phyloP scores from a whole-genome alignment of 164 flowering plant species.

The Santalum album region DNA sequence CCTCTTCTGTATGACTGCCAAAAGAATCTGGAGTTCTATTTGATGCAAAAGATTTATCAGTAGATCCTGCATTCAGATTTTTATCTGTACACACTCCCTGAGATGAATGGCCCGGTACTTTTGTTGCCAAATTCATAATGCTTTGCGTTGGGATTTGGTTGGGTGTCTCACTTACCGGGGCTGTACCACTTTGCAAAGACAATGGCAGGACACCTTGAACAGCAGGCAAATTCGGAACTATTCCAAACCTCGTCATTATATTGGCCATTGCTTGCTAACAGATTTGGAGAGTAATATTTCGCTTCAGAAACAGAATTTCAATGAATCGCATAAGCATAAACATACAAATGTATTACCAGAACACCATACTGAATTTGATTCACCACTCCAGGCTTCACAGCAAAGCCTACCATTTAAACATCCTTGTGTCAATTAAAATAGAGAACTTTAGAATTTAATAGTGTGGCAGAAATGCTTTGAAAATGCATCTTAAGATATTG shows the following conservation, averaged over 20 bases:
- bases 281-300: constrained; percentile 9
- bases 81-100: constrained; percentile 17
- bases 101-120: constrained; percentile 18
- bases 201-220: constrained; percentile 37
- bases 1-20: constrained; percentile 55
- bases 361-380: constrained; percentile 46
- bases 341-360: constrained; percentile 26
- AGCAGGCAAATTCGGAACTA: constrained; percentile 29
- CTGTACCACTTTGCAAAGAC: constrained; percentile 36
- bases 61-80: constrained; percentile 13
- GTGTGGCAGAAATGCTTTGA: background rate
- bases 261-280: constrained; percentile 48
- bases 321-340: background rate
- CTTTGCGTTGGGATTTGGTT: constrained; percentile 31
- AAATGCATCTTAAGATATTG: background rate
- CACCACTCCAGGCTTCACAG: constrained; percentile 76
- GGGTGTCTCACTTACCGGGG: constrained; percentile 23
- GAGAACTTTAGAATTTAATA: background rate
- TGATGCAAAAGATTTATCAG: constrained; percentile 14
- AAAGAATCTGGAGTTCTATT: constrained; percentile 22
- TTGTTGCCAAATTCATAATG: constrained; percentile 23
- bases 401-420: constrained; percentile 51
- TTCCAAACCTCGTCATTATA: constrained; percentile 58
- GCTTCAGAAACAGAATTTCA: constrained; percentile 7
- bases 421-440: background rate